These are phyloP conservation scores for Pythium periplocum DNA, from an alignment of 352 stramenopile species.

Conservation along the genomic window DNA sequence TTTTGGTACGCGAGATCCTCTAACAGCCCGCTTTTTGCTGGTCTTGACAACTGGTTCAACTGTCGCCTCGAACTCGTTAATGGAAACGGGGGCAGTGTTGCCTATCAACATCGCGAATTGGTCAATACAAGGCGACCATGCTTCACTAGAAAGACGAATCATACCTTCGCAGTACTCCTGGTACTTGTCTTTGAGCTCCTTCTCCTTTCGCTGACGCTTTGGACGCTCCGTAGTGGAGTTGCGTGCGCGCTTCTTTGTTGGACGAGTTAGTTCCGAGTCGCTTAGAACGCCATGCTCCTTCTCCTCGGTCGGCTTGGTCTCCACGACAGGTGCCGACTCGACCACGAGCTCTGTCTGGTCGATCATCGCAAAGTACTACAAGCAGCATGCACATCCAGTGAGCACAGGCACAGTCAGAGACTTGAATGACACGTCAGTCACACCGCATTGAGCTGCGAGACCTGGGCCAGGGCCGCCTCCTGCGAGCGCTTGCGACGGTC, in stretches of 20 bases:
- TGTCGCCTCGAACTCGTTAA: constrained; percentile 14
- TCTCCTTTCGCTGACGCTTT: constrained; percentile 2
- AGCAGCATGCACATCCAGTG: background rate
- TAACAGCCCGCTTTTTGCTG: constrained; percentile 16
- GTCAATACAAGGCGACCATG: background rate
- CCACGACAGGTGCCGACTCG: constrained; percentile 1
- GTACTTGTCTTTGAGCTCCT: constrained; percentile 13
- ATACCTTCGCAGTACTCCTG: constrained; percentile 17
- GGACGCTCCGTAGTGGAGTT: background rate
- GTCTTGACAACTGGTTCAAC: constrained; percentile 14
- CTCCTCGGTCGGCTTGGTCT: background rate
- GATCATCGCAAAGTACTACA: constrained; percentile 27
- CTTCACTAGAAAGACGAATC: background rate
- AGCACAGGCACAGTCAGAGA: background rate
- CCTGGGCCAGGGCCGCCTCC: constrained; percentile 13
- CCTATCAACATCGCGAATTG: background rate
- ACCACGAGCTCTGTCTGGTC: constrained; percentile 21
- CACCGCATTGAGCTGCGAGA: constrained; percentile 18
- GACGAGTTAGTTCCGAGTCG: constrained; percentile 18
- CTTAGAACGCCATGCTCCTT: constrained; percentile 1
- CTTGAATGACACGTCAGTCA: background rate
- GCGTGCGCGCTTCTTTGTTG: constrained; percentile 6
- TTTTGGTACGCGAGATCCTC: constrained; percentile 5
- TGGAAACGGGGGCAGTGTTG: constrained; percentile 9
- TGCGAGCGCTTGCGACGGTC: constrained; percentile 8